phyloP scores from a whole-genome alignment of 169 alveolate species.

The Toxoplasma gondii region DNA sequence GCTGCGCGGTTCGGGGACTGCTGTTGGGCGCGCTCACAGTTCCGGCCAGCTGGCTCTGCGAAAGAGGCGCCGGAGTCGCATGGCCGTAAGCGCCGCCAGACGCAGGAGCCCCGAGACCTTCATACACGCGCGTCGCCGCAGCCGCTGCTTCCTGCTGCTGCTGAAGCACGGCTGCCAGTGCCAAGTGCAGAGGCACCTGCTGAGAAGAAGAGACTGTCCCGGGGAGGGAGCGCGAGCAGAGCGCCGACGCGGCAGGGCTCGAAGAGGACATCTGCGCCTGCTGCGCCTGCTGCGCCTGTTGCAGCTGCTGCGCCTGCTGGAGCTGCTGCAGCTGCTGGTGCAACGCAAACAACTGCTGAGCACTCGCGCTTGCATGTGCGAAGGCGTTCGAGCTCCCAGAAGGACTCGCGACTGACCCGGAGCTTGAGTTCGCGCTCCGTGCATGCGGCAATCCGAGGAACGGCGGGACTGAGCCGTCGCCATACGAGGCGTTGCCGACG shows the following conservation, averaged over 20 bases:
- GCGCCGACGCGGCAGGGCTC: no score
- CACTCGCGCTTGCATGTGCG: not conserved
- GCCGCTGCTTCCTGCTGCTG: not conserved
- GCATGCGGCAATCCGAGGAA: not conserved
- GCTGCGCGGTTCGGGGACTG: not conserved
- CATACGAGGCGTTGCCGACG: not conserved
- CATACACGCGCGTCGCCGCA: not conserved
- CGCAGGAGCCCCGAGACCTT: not conserved
- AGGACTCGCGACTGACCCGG: not conserved
- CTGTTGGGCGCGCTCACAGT: not conserved
- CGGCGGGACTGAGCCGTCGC: not conserved
- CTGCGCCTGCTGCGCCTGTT: no score
- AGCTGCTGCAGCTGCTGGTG: conserved; percentile 6
- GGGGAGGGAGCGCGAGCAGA: not conserved
- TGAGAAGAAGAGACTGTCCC: not conserved
- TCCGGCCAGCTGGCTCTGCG: not conserved
- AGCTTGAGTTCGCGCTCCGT: not conserved
- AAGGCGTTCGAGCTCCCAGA: not conserved
- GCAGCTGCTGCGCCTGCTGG: not conserved
- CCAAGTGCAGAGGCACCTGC: not conserved
- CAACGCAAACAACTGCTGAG: not conserved
- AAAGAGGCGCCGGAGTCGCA: not conserved
- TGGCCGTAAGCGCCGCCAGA: not conserved
- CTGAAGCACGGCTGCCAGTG: not conserved
- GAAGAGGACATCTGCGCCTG: no score